Conservation (phyloP, 1,284 basidiomycete species). For the Sanghuangporus sanghuang region DNA sequence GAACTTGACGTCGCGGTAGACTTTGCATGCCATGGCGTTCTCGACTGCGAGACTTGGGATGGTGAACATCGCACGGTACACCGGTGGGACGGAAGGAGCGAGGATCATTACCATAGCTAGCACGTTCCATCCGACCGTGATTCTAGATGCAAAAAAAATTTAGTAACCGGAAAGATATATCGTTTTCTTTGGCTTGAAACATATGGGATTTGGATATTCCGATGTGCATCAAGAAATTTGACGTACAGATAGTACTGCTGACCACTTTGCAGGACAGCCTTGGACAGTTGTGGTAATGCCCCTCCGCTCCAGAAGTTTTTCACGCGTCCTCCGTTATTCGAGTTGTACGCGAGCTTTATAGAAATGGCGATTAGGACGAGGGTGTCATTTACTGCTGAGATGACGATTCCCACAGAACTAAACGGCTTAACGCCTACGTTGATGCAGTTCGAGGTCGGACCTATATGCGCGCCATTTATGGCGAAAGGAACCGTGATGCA, state of each 20-base stretch:
- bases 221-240: neutral
- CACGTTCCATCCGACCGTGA: conserved; percentile 23
- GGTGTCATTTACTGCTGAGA: neutral
- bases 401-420: neutral
- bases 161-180: neutral
- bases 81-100: conserved; percentile 9
- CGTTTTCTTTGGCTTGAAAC: neutral
- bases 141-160: conserved; percentile 14
- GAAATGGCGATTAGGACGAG: conserved; percentile 5
- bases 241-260: conserved; percentile 31
- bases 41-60: conserved; percentile 24
- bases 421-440: neutral
- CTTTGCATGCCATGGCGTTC: conserved; percentile 28
- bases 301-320: conserved; percentile 23
- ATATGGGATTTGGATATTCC: neutral
- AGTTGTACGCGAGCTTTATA: neutral
- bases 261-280: conserved; percentile 26
- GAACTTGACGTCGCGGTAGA: conserved; percentile 24
- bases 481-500: conserved; percentile 12
- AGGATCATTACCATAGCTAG: conserved; percentile 21
- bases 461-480: conserved; percentile 9
- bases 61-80: conserved; percentile 18
- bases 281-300: conserved; percentile 25
- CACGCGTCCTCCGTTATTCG: neutral
- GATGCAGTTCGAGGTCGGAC: neutral